Evolutionary conservation across 345 rosid genomes (phyloP).

Genomic region (Noccaea caerulescens): DNA sequence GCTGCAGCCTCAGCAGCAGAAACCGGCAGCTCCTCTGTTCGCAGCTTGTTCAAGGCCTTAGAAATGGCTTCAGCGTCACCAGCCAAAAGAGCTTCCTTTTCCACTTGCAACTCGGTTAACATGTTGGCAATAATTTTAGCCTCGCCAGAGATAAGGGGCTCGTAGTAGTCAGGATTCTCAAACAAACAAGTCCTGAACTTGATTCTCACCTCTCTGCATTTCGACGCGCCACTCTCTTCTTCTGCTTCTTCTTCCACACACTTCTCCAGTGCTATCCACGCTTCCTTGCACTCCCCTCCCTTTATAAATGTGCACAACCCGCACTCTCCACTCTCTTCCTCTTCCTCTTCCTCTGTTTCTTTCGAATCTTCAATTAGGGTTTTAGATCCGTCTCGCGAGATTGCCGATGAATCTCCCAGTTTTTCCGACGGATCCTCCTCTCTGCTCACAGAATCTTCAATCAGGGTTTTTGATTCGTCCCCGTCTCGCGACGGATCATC

Average conservation of each 20-base stretch:
- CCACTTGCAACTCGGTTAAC: background rate
- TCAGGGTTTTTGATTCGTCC: constrained; percentile 1
- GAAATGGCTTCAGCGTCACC: constrained; percentile 17
- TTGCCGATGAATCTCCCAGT: background rate
- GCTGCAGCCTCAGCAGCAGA: background rate
- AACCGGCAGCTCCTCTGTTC: background rate
- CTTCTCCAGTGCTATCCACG: background rate
- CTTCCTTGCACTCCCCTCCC: constrained; percentile 9
- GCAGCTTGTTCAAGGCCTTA: background rate
- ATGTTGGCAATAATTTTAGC: background rate
- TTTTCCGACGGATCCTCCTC: no score
- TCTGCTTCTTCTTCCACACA: background rate
- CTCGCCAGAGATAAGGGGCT: background rate
- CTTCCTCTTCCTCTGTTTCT: background rate
- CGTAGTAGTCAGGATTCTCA: constrained; percentile 16
- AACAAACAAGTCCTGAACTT: constrained; percentile 9
- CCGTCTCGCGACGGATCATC: background rate
- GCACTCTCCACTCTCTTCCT: background rate
- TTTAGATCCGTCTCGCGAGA: background rate
- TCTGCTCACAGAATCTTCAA: background rate
- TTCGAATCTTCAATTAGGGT: constrained; percentile 16
- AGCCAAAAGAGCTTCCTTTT: constrained; percentile 9
- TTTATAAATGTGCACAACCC: background rate
- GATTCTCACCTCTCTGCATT: background rate
- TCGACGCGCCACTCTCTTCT: background rate